Base-by-base conservation (phyloP, 495 filamentous ascomycete species). In the Darksidea phi region DNA sequence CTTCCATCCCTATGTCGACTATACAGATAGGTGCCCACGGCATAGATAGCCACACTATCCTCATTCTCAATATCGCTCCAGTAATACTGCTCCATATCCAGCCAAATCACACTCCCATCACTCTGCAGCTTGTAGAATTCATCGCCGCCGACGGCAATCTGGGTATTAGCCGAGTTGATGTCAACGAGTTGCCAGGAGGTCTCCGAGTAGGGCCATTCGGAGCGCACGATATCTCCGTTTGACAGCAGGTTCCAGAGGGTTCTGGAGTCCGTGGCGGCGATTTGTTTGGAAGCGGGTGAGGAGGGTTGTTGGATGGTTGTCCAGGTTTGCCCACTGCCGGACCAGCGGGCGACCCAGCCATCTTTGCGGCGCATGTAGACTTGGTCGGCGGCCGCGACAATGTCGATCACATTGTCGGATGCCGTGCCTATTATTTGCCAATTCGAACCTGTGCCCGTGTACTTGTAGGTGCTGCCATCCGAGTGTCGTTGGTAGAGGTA, bases 331-430 rank as follows among this genome's bases (percentile, higher is more conserved):
- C 56, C 63, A 0, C 56, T 41, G 8, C 63, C 63, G 1, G 63
- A 55, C 63, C 63, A 66, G 7, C 63, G 63, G 23, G 63, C 63
- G 26, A 66, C 45, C 63, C 63, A 66, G 25, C 63, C 63, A 25
- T 66, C 63, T 38, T 57, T 60, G 11, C 63, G 56, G 24, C 63
- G 56, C 25, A 41, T 50, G 47, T 66, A 66, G 23, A 66, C 45
- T 26, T 59, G 51, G 37, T 61, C 63, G 34, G 36, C 51, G 1
- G 63, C 49, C 10, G 63, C 51, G 49, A 66, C 52, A 26, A 66
- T 60, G 46, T 66, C 63, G 23, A 66, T 32, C 12, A 45, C 25
- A 51, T 60, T 66, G 49, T 55, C 49, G 12, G 41, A 42, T 6
- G 63, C 17, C 0, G 17, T 20, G 50, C 56, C 63, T 21, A 66